phyloP scores from a whole-genome alignment of 176 grass and related monocot species.

The Chrysopogon serrulatus region DNA sequence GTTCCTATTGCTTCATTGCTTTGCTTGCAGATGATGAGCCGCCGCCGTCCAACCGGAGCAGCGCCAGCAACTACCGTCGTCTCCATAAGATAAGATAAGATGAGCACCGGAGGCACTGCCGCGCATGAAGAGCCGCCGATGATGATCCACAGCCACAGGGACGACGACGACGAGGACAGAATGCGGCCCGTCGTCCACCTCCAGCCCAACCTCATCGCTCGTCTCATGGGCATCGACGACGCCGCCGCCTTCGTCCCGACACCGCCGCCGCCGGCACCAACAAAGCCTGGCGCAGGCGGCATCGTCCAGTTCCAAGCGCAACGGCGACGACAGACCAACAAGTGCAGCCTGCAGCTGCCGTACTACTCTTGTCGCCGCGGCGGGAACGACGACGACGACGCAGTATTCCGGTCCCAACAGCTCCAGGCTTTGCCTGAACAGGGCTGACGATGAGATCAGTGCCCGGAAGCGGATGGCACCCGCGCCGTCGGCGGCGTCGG shows the following conservation, averaged over 20 bases:
- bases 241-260: not conserved
- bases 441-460: too few relatives aligned
- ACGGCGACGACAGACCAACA: not conserved
- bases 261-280: not conserved
- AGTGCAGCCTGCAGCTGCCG: not conserved
- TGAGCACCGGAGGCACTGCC: too few relatives aligned
- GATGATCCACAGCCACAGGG: constrained; percentile 15
- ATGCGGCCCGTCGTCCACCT: not conserved
- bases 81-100: too few relatives aligned
- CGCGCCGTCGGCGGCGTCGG: not conserved
- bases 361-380: not conserved
- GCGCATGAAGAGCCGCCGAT: not conserved
- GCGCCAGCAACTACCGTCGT: not conserved
- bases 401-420: not conserved
- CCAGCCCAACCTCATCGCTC: constrained; percentile 58
- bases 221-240: constrained; percentile 83
- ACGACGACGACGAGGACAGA: too few relatives aligned
- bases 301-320: not conserved
- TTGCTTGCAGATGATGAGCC: not conserved
- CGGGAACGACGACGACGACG: not conserved
- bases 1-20: not conserved
- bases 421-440: constrained; percentile 9
- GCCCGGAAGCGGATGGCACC: too few relatives aligned
- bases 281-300: not conserved
- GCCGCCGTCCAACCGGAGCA: not conserved